A percentile compares a stretch with the other conserved stretches of the same genome.
Evolutionary conservation across 345 rosid genomes (phyloP).

Genomic region (Garcia nutans): DNA sequence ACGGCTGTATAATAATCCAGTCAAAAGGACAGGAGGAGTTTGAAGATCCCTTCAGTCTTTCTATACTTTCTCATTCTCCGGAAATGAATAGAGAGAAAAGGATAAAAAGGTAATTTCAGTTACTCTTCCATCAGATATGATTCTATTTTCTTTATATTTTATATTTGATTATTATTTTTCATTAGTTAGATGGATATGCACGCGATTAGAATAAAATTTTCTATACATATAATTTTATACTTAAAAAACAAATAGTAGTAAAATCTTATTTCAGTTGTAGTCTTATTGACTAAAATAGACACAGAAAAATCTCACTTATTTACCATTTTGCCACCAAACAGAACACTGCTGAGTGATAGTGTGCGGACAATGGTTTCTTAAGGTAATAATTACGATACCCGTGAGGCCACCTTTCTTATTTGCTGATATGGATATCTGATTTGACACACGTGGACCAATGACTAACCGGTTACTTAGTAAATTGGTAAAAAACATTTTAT

Average conservation of each 20-base stretch:
- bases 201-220: no score
- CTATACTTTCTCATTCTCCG: background rate
- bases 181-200: no score
- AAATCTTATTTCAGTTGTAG: no score
- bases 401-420: background rate
- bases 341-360: no score
- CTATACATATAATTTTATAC: no score
- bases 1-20: conserved; percentile 22
- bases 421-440: conserved; percentile 11
- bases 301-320: no score
- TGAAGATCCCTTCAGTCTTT: background rate
- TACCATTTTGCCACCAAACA: no score
- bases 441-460: conserved; percentile 31
- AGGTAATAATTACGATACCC: conserved; percentile 19
- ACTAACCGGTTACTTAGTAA: conserved; percentile 25
- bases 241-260: no score
- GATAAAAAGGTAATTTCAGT: background rate
- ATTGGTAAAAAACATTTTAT: background rate
- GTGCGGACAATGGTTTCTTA: background rate
- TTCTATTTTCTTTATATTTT: no score
- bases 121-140: no score
- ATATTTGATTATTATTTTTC: no score
- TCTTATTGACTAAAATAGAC: no score
- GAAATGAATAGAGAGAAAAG: background rate
- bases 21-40: background rate